A percentile compares a stretch with the other conserved stretches of the same genome.
Conservation (phyloP, 1,284 basidiomycete species). For the Rhodotorula sp. region DNA sequence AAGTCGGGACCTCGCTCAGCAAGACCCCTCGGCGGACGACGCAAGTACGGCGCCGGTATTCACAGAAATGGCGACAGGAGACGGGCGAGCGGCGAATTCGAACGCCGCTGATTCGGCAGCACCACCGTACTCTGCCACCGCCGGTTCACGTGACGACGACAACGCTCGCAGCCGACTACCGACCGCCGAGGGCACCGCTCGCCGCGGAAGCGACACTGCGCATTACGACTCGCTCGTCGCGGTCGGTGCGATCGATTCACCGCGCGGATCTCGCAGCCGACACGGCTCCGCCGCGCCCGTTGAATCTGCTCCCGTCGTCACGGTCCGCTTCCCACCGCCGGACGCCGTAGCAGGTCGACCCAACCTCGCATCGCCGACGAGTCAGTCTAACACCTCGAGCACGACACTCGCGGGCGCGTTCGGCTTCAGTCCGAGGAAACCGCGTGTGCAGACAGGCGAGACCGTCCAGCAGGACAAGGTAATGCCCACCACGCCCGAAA, state of each 20-base stretch:
- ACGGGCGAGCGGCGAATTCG: too few relatives aligned
- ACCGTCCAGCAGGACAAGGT: constrained; percentile 8
- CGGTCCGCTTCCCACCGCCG: constrained; percentile 8
- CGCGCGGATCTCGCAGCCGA: neutral
- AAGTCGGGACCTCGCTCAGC: neutral
- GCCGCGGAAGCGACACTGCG: neutral
- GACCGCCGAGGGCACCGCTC: neutral
- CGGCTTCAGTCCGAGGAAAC: constrained; percentile 11
- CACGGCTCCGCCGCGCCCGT: neutral
- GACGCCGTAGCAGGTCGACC: neutral
- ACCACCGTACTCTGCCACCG: neutral
- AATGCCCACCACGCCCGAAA: too few relatives aligned
- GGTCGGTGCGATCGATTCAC: neutral
- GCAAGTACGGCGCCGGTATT: neutral
- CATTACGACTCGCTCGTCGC: neutral
- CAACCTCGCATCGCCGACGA: neutral
- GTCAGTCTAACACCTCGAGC: neutral
- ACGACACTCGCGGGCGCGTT: neutral
- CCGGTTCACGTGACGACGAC: neutral
- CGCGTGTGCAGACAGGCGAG: neutral
- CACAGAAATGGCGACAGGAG: too few relatives aligned
- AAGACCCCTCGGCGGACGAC: neutral
- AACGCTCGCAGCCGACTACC: too few relatives aligned
- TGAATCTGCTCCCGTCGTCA: neutral
- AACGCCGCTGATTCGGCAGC: neutral